Conservation (phyloP, 1,139 yeast species). For the Taphrina sp. region DNA sequence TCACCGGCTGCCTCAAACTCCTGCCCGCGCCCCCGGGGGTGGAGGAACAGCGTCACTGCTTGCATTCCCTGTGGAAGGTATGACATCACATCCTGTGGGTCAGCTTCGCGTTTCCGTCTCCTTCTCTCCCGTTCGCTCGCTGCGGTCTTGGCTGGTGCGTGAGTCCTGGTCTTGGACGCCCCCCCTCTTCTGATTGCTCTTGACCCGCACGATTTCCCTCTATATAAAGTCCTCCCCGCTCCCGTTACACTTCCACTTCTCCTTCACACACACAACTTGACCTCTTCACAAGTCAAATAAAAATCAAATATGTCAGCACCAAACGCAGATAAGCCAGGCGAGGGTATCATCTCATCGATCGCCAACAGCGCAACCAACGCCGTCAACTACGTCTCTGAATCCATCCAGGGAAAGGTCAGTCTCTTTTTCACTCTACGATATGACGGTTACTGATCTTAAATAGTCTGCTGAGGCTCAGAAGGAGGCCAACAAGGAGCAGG, state of each 20-base stretch:
- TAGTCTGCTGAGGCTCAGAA: constrained; percentile 29
- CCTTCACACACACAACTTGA: background rate
- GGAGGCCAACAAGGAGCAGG: constrained; percentile 26
- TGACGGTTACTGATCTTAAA: background rate
- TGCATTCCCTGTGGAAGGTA: too few relatives aligned
- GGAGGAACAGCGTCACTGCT: too few relatives aligned
- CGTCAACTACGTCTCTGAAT: constrained; percentile 26
- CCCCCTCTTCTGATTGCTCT: background rate
- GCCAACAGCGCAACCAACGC: constrained; percentile 28
- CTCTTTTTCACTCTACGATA: background rate
- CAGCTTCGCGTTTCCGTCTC: background rate
- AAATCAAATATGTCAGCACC: constrained; percentile 22
- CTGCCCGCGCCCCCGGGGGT: too few relatives aligned
- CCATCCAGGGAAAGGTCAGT: constrained; percentile 28
- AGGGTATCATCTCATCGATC: constrained; percentile 18
- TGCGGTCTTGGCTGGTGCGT: background rate
- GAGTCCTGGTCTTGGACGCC: background rate
- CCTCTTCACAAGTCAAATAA: constrained; percentile 2
- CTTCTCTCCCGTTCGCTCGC: background rate
- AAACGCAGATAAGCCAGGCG: constrained; percentile 28
- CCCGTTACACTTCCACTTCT: constrained; percentile 3
- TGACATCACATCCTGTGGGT: too few relatives aligned
- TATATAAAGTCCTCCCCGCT: constrained; percentile 19
- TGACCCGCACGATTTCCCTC: background rate
- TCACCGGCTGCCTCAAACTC: too few relatives aligned